phyloP scores from a whole-genome alignment of 108 stramenopile species.

The Fistulifera pelliculosa region DNA sequence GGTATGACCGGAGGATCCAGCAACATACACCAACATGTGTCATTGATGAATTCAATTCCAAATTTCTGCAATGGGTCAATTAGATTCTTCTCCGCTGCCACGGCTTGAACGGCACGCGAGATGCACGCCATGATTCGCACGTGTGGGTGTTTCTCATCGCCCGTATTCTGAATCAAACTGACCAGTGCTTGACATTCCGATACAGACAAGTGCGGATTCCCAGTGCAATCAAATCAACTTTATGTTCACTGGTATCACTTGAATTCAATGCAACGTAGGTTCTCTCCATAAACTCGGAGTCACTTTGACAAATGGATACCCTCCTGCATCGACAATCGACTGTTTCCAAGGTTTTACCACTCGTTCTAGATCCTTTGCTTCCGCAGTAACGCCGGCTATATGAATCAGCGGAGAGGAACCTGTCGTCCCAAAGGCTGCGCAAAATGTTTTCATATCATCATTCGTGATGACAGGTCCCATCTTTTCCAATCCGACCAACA shows the following conservation, averaged over 20 bases:
- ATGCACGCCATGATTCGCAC: constrained; percentile 57
- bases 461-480: constrained; percentile 22
- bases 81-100: constrained; percentile 22
- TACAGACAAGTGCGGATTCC: constrained; percentile 73
- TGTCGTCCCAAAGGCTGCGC: constrained; percentile 82
- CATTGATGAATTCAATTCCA: constrained; percentile 66
- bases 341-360: neutral
- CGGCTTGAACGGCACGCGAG: constrained; percentile 31
- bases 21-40: constrained; percentile 90
- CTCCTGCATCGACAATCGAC: constrained; percentile 4
- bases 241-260: constrained; percentile 19
- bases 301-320: constrained; percentile 9
- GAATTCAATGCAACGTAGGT: constrained; percentile 22
- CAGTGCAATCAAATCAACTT: constrained; percentile 53
- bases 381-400: constrained; percentile 69
- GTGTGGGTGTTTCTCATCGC: constrained; percentile 24
- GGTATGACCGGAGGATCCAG: constrained; percentile 75
- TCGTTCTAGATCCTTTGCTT: constrained; percentile 27
- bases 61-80: constrained; percentile 36
- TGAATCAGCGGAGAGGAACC: constrained; percentile 70
- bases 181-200: constrained; percentile 43
- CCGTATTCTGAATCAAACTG: constrained; percentile 22
- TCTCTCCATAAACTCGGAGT: constrained; percentile 11
- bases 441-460: constrained; percentile 75
- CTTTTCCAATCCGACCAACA: constrained; percentile 58